Evolutionary conservation across 306 rosid species (phyloP).

Genomic region (Bauhinia variegata): DNA sequence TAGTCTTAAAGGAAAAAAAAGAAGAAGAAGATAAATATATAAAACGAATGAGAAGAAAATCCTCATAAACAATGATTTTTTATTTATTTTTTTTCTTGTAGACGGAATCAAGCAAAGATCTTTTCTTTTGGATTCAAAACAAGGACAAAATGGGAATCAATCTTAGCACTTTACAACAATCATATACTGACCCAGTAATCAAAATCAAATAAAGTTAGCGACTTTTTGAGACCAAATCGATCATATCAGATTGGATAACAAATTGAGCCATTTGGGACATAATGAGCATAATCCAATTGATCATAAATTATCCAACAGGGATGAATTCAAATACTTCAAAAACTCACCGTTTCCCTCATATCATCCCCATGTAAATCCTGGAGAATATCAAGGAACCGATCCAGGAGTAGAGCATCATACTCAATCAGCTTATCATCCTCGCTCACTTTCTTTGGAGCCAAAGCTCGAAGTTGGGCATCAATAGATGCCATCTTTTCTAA

Average conservation of each 20-base stretch:
- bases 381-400: slow-evolving; percentile 98
- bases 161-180: slow-evolving; percentile 26
- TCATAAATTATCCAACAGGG: slow-evolving; percentile 29
- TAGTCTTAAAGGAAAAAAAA: slow-evolving; percentile 9
- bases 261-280: slow-evolving; percentile 15
- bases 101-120: background rate
- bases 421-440: slow-evolving; percentile 94
- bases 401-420: slow-evolving; percentile 89
- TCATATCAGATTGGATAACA: slow-evolving; percentile 18
- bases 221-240: slow-evolving; percentile 27
- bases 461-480: slow-evolving; percentile 89
- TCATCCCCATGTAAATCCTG: slow-evolving; percentile 97
- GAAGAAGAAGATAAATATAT: slow-evolving; percentile 2
- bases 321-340: background rate
- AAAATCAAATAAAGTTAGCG: slow-evolving; percentile 29
- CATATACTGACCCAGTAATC: slow-evolving; percentile 11
- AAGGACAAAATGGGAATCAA: slow-evolving; percentile 17
- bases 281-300: slow-evolving; percentile 21
- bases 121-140: background rate
- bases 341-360: slow-evolving; percentile 87
- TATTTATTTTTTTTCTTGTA: background rate
- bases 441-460: slow-evolving; percentile 86
- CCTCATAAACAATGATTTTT: too few relatives aligned
- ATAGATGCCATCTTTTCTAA: slow-evolving; percentile 93
- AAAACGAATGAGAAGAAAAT: slow-evolving; percentile 12